A percentile compares a stretch with the other conserved stretches of the same genome.
These are phyloP conservation scores for Microsporum canis DNA, from an alignment of 2,329 filamentous ascomycete genomes.

Conservation along the genomic window DNA sequence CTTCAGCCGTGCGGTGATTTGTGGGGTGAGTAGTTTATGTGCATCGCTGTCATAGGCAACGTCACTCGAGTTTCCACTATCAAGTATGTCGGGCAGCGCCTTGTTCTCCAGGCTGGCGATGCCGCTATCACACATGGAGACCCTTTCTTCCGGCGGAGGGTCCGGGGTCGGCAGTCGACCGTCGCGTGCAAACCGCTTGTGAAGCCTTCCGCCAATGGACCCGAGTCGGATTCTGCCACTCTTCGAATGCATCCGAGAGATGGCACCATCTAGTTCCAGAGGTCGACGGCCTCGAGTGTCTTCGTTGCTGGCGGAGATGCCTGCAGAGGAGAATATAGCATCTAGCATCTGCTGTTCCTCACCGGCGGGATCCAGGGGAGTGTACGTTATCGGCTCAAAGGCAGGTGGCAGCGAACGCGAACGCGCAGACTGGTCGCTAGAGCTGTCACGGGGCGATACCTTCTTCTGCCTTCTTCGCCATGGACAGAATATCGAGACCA, in stretches of 20 bases:
- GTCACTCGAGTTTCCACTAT: slow-evolving; percentile 29
- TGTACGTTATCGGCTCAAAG: slow-evolving; percentile 1
- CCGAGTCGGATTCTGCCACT: slow-evolving; percentile 5
- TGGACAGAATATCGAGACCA: slow-evolving; percentile 1
- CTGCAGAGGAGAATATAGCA: neutral
- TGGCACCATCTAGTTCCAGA: neutral
- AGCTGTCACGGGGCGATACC: neutral
- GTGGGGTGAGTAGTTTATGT: slow-evolving; percentile 28
- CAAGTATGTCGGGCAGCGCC: slow-evolving; percentile 16
- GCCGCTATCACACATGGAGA: slow-evolving; percentile 9
- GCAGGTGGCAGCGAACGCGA: neutral
- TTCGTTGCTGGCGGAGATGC: neutral
- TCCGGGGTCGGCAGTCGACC: slow-evolving; percentile 15
- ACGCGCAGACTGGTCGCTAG: neutral
- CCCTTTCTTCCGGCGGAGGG: slow-evolving; percentile 1
- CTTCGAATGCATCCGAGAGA: neutral
- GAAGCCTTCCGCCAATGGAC: slow-evolving; percentile 21
- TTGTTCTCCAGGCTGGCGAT: slow-evolving; percentile 2
- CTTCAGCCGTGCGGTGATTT: slow-evolving; percentile 15
- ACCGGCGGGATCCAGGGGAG: neutral
- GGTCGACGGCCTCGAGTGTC: neutral
- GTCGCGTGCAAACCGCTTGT: slow-evolving; percentile 26
- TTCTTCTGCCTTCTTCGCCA: neutral
- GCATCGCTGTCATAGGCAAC: slow-evolving; percentile 35
- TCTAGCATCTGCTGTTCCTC: slow-evolving; percentile 5